Conservation (phyloP, 2,329 filamentous ascomycete genomes). For the Lecanicillium sp. region DNA sequence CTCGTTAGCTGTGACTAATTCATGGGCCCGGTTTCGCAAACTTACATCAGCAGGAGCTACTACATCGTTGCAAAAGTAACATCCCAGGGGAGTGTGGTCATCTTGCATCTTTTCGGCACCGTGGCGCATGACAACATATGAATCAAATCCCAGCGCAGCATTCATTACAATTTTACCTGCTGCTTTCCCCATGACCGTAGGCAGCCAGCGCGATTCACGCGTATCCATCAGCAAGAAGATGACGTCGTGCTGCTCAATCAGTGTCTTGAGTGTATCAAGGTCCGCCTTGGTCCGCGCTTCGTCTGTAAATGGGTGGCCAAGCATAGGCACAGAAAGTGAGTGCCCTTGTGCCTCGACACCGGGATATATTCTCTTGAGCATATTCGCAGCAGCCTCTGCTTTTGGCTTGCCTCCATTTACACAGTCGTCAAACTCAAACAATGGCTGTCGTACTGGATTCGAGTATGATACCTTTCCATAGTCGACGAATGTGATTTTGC, state of each 20-base stretch:
- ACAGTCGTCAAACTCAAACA: constrained; percentile 88
- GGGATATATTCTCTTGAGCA: constrained; percentile 79
- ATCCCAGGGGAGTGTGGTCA: constrained; percentile 66
- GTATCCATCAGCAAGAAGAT: constrained; percentile 98
- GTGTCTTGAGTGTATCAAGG: constrained; percentile 62
- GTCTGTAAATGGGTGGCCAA: constrained; percentile 79
- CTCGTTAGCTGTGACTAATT: constrained; percentile 1
- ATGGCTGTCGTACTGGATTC: constrained; percentile 88
- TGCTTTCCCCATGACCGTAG: constrained; percentile 92
- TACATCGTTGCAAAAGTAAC: constrained; percentile 98
- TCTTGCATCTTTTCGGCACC: constrained; percentile 55
- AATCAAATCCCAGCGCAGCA: constrained; percentile 91
- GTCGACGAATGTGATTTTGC: constrained; percentile 92
- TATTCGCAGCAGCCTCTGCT: constrained; percentile 70
- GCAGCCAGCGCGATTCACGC: constrained; percentile 87
- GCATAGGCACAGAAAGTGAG: constrained; percentile 85
- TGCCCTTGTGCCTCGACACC: constrained; percentile 77
- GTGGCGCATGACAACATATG: constrained; percentile 95
- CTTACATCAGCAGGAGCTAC: constrained; percentile 87
- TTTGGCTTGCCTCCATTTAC: constrained; percentile 77
- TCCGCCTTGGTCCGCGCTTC: constrained; percentile 61
- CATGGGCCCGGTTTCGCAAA: constrained; percentile 12
- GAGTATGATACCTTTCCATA: constrained; percentile 91
- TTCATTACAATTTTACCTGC: constrained; percentile 94
- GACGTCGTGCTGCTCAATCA: constrained; percentile 81